A percentile compares a stretch with the other conserved stretches of the same genome.
Evolutionary conservation across 495 filamentous ascomycete genomes (phyloP).

Genomic region (Aspergillus incahuasiensis): DNA sequence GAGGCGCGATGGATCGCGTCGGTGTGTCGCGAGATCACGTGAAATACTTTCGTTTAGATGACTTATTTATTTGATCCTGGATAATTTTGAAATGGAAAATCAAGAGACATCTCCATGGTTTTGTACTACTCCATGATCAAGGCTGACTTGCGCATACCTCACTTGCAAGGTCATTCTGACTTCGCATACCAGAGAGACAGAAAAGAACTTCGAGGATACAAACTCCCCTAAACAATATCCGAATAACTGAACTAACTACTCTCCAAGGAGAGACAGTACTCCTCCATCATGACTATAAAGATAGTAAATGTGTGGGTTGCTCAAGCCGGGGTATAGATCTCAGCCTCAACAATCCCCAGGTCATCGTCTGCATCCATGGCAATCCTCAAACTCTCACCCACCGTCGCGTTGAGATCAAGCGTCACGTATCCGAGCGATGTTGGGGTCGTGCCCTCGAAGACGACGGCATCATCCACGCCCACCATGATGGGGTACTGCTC

Average conservation of each 20-base stretch:
- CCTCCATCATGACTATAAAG: not conserved
- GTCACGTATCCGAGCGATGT: not conserved
- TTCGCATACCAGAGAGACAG: too few relatives aligned
- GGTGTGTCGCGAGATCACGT: slow-evolving; percentile 22
- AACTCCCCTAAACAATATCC: too few relatives aligned
- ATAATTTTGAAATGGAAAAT: too few relatives aligned
- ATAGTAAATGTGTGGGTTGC: not conserved
- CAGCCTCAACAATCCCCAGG: slow-evolving; percentile 7
- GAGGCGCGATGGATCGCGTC: slow-evolving; percentile 20
- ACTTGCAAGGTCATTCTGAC: too few relatives aligned
- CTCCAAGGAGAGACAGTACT: too few relatives aligned
- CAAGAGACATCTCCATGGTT: too few relatives aligned
- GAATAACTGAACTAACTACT: not conserved
- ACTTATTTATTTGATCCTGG: not conserved
- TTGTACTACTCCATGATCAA: too few relatives aligned
- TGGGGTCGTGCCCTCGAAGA: slow-evolving; percentile 2
- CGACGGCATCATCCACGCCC: slow-evolving; percentile 4
- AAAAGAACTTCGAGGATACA: too few relatives aligned
- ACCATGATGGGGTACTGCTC: slow-evolving; percentile 1
- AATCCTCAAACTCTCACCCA: not conserved
- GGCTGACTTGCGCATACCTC: too few relatives aligned
- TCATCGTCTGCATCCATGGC: not conserved
- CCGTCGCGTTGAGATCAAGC: not conserved
- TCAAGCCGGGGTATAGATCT: slow-evolving; percentile 2
- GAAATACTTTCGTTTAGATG: slow-evolving; percentile 6